Evolutionary conservation across 176 grass and related monocot species (phyloP), one percentile per base, ranked within the genome.

Genomic region (Calamus simplicifolius): DNA sequence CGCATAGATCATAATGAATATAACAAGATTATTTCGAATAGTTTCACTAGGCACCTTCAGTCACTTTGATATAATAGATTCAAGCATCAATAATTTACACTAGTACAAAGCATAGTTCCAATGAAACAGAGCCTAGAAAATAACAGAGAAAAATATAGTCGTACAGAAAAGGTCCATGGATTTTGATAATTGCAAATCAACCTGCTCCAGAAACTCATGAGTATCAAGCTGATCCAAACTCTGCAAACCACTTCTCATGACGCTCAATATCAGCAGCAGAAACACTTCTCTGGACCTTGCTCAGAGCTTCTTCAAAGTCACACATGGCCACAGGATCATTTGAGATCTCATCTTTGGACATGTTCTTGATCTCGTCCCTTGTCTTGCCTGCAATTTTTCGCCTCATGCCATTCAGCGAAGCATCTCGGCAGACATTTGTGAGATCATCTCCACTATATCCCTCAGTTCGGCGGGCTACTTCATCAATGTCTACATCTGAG

Each of bases 311-410:
- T 28, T 80, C 92, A 62, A 90, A 97, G 62, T 97, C 87, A 0
- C 83, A 97, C 87, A 88, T 97, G 53, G 87, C 80, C 25, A 97
- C 84, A 3, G 92, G 92, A 50, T 97, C 92, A 57, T 91, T 88
- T 0, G 83, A 80, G 70, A 97, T 97, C 5, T 97, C 92, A 51
- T 91, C 92, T 70, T 85, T 91, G 1, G 84, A 75, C 87, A 97
- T 91, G 62, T 75, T 91, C 80, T 85, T 91, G 58, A 97, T 91
- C 69, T 91, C 92, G 16, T 97, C 87, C 3, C 83, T 73, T 27
- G 92, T 97, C 63, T 95, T 95, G 51, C 90, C 90, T 50, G 90
- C 86, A 52, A 95, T 95, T 76, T 90, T 95, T n/a, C 87, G 80
- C 62, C 92, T 77, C 86, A 97, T 88, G 30, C 92, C 92, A 14